Conservation (phyloP, 2,329 filamentous ascomycete genomes). For the Myriangium duriaei region DNA sequence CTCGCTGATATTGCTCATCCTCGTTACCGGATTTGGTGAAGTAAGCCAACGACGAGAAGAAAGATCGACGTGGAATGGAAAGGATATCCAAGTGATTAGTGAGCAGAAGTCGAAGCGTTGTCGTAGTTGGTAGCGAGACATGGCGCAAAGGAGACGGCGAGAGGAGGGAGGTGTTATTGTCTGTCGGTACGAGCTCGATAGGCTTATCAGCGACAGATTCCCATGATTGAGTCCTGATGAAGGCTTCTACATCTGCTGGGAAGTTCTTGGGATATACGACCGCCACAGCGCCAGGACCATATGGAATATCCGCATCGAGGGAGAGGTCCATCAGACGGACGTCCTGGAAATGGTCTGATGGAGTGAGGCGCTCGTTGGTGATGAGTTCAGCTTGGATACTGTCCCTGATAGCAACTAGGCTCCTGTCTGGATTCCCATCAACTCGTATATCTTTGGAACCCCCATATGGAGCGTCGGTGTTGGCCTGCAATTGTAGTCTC, state of each 20-base stretch:
- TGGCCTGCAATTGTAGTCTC: constrained; percentile 34
- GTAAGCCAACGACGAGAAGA: constrained; percentile 67
- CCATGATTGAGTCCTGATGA: constrained; percentile 76
- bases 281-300: constrained; percentile 64
- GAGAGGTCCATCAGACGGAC: constrained; percentile 65
- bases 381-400: constrained; percentile 46
- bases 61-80: constrained; percentile 74
- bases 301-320: constrained; percentile 32
- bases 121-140: constrained; percentile 24
- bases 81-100: constrained; percentile 79
- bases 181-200: constrained; percentile 41
- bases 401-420: constrained; percentile 46
- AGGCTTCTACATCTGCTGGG: constrained; percentile 59
- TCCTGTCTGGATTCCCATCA: constrained; percentile 15
- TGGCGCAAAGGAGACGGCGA: constrained; percentile 11
- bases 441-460: background rate
- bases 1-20: constrained; percentile 46
- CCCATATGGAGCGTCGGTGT: background rate
- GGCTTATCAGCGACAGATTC: constrained; percentile 54
- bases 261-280: constrained; percentile 83
- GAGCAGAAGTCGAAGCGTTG: constrained; percentile 64
- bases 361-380: constrained; percentile 62
- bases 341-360: constrained; percentile 77
- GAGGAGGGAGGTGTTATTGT: constrained; percentile 18
- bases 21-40: constrained; percentile 54